Base-by-base conservation (phyloP, 148 eudicot species). In the Euryodendron excelsum region DNA sequence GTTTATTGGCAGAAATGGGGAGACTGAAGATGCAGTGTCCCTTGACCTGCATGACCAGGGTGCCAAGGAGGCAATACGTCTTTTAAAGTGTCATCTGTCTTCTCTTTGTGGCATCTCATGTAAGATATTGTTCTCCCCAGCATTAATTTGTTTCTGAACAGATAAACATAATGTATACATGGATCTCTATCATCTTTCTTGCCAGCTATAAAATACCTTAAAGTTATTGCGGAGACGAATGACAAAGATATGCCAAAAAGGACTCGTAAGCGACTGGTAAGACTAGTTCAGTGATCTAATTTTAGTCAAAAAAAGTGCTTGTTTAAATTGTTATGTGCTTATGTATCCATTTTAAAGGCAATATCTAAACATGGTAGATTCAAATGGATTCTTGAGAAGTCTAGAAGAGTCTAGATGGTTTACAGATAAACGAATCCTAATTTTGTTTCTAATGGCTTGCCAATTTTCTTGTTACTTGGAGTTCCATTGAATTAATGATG, bases 21-120 rank as follows among this genome's bases (percentile, higher is more conserved):
- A 81, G 39, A 33, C 66, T 41, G 72, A 76, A 78, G 86, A 86
- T 30, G 78, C 74, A 56, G 39, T 82, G 68, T 52, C 82, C 64
- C 80, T 88, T 23, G 87, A 86, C 78, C 77, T 86, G 83, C 86
- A 80, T 70, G 75, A 84, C 69, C 81, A 78, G 21, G 70, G 62
- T 25, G 77, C 80, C 25, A 88, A 80, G 80, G 89, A 86, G 61
- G 91, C 91, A 11, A 74, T 80, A 64, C 72, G 76, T 56, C 86
- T 84, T 72, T 31, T 88, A 18, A 88, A 86, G 62, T 73, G 76
- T 75, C 89, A 88, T 78, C 87, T 88, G 41, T 79, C 85, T 65
- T 69, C 87, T 31, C 85, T 88, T 75, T 73, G 82, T 44, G 91
- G 91, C 76, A 88, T 86, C 60, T 66, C 81, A 7, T 78, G 91